phyloP scores from a whole-genome alignment of 257 asterid species.

The Verbena officinalis region DNA sequence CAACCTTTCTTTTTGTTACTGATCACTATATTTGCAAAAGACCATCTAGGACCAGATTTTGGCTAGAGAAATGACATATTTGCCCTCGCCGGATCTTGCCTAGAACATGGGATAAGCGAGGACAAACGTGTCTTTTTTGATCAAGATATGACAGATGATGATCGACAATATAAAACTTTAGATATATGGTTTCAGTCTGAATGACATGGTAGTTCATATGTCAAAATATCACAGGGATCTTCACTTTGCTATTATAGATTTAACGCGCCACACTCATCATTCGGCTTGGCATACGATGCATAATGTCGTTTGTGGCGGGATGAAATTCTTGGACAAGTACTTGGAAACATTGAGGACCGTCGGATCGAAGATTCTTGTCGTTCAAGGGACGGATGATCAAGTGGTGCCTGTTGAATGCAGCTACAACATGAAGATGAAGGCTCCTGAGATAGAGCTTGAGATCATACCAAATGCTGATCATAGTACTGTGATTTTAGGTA shows the following conservation, averaged over 20 bases:
- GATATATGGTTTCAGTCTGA: too few species aligned
- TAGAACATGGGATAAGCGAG: too few species aligned
- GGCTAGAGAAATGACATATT: too few species aligned
- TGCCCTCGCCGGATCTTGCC: too few species aligned
- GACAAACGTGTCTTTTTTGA: too few species aligned
- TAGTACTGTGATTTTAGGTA: conserved; percentile 50
- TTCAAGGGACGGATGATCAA: conserved; percentile 64
- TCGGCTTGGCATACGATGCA: conserved; percentile 95
- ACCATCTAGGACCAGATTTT: too few species aligned
- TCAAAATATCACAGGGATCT: conserved; percentile 45
- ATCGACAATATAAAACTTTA: not conserved
- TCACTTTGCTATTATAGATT: conserved; percentile 42
- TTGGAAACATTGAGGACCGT: conserved; percentile 46
- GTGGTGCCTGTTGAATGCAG: conserved; percentile 74
- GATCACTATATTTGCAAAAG: too few species aligned
- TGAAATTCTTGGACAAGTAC: conserved; percentile 58
- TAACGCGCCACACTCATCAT: conserved; percentile 78
- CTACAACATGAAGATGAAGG: conserved; percentile 56
- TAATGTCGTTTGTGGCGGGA: conserved; percentile 77
- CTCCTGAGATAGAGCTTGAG: conserved; percentile 46
- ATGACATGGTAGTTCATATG: too few species aligned
- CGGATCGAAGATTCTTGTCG: conserved; percentile 46
- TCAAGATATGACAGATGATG: too few species aligned
- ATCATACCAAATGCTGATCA: conserved; percentile 59
- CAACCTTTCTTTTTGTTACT: too few species aligned